Evolutionary conservation across 2,329 filamentous ascomycete genomes (phyloP).

Genomic region (Pyrenochaeta sp.): DNA sequence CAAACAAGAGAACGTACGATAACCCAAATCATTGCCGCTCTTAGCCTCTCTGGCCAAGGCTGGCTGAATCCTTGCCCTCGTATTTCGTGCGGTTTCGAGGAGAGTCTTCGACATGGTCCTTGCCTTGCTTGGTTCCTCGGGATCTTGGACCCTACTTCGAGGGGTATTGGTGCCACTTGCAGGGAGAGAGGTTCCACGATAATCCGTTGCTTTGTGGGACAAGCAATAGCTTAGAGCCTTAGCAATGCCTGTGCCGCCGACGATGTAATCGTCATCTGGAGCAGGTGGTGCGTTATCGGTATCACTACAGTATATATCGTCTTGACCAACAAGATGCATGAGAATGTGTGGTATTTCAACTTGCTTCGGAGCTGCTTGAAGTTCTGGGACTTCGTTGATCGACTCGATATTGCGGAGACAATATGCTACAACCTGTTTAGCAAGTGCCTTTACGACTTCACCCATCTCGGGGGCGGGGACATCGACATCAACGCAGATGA

Average conservation of each 20-base stretch:
- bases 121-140: constrained; percentile 40
- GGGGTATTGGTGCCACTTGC: constrained; percentile 64
- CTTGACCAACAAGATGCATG: constrained; percentile 83
- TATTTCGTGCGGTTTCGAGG: constrained; percentile 86
- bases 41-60: constrained; percentile 79
- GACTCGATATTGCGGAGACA: constrained; percentile 90
- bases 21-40: constrained; percentile 75
- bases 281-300: constrained; percentile 73
- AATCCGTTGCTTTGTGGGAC: constrained; percentile 75
- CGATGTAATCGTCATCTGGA: constrained; percentile 93
- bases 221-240: constrained; percentile 93
- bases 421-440: constrained; percentile 94
- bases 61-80: constrained; percentile 81
- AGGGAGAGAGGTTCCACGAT: constrained; percentile 50
- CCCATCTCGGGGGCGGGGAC: constrained; percentile 82
- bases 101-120: constrained; percentile 92
- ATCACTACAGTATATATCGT: constrained; percentile 58
- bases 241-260: constrained; percentile 92
- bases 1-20: constrained; percentile 67
- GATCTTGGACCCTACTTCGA: constrained; percentile 46
- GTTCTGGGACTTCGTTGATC: constrained; percentile 72
- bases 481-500: constrained; percentile 92
- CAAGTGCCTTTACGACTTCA: constrained; percentile 89
- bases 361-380: constrained; percentile 56
- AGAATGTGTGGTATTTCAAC: constrained; percentile 82